These are phyloP conservation scores for Acanthamoeba culbertsoni DNA, from an alignment of 208 protist species.

Conservation along the genomic window DNA sequence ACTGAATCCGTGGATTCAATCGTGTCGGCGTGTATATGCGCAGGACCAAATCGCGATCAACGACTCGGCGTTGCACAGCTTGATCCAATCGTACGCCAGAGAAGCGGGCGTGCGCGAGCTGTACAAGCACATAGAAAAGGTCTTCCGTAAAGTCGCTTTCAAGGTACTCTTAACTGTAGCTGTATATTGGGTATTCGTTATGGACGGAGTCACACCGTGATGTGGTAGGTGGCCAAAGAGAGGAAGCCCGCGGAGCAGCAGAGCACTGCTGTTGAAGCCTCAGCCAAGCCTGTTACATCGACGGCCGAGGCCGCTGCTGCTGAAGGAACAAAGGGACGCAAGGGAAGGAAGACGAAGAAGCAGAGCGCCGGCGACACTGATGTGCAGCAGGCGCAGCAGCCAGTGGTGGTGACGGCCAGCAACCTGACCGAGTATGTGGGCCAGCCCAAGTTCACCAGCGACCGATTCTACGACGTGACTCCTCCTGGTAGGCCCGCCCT, in stretches of 20 bases:
- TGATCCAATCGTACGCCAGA: constrained; percentile 30
- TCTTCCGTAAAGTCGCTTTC: not conserved
- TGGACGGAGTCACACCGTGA: no score
- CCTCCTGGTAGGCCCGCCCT: constrained; percentile 63
- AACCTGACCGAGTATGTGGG: constrained; percentile 79
- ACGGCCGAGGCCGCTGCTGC: no score
- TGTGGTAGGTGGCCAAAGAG: not conserved
- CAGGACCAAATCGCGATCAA: constrained; percentile 9
- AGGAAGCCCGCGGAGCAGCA: not conserved
- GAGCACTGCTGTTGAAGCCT: not conserved
- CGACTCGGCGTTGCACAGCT: not conserved
- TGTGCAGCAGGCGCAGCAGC: not conserved
- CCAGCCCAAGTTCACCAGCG: constrained; percentile 75
- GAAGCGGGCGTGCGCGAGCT: constrained; percentile 13
- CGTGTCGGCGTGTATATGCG: not conserved
- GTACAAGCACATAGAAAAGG: constrained; percentile 9
- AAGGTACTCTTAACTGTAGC: not conserved
- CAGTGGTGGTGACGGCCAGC: not conserved
- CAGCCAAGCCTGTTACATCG: no score
- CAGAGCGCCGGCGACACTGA: not conserved
- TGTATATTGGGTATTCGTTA: not conserved
- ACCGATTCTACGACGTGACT: constrained; percentile 78
- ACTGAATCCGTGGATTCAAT: not conserved
- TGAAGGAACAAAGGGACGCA: not conserved
- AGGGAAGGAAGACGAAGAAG: not conserved